A percentile compares a stretch with the other conserved stretches of the same genome.
phyloP scores from a whole-genome alignment of 1,284 basidiomycete species.

The Microstroma glucosiphilum region DNA sequence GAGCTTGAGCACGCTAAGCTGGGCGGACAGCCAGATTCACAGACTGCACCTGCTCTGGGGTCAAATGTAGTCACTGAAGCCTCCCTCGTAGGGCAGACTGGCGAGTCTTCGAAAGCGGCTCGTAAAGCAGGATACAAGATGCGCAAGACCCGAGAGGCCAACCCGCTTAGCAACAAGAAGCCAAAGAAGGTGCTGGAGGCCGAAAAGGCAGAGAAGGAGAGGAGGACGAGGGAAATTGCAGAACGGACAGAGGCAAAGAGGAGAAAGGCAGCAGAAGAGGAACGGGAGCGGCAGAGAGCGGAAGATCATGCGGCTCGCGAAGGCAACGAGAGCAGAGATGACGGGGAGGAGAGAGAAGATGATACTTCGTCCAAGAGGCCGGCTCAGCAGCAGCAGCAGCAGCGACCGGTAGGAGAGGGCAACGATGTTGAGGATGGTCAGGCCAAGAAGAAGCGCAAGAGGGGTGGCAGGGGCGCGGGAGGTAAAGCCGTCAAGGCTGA shows the following conservation, averaged over 20 bases:
- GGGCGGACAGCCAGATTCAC: not conserved
- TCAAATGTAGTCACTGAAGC: slow-evolving; percentile 21
- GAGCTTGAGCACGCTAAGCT: slow-evolving; percentile 1
- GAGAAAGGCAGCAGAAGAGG: slow-evolving; percentile 7
- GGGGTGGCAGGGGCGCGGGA: not conserved
- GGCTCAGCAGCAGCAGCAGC: too few relatives aligned
- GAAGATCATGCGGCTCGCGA: too few relatives aligned
- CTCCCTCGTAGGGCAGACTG: slow-evolving; percentile 51
- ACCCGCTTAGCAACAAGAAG: slow-evolving; percentile 87
- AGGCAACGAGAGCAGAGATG: not conserved
- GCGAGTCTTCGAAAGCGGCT: slow-evolving; percentile 22
- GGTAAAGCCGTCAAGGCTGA: too few relatives aligned
- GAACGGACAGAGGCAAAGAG: slow-evolving; percentile 6
- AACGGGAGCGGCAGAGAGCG: not conserved
- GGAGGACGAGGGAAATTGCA: slow-evolving; percentile 6
- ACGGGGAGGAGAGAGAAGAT: not conserved
- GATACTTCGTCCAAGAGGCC: too few relatives aligned
- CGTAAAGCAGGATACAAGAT: slow-evolving; percentile 49
- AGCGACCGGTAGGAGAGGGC: not conserved
- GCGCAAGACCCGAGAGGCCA: slow-evolving; percentile 70
- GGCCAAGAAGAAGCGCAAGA: not conserved
- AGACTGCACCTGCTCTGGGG: not conserved
- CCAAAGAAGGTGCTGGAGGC: slow-evolving; percentile 48
- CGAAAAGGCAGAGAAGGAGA: slow-evolving; percentile 3
- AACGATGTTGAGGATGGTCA: not conserved